Base-by-base conservation (phyloP, 2,329 filamentous ascomycete species). In the Colletotrichum cordylinicola region DNA sequence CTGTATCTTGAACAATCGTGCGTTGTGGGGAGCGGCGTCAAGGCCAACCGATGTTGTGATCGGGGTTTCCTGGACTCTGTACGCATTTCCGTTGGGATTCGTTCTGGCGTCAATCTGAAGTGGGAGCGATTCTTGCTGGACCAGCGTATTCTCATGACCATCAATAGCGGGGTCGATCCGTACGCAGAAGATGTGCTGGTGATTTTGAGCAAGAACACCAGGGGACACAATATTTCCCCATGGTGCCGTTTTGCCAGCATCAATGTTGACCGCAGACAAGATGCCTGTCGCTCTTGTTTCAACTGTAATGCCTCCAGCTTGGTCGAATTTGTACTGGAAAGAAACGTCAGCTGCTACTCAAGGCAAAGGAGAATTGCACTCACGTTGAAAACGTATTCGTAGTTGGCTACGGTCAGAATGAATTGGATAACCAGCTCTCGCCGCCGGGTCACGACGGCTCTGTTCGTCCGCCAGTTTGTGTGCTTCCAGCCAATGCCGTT, bases 401-500 rank as follows among this genome's bases (percentile, higher is more conserved):
- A 94, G 83, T 94, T 94, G 18, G 90, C 91, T 2, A 94, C 87
- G 0, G 72, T 70, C 4, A 74, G 21, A 39, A 74, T 61, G 48
- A 52, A 70, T 33, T 70, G 52, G n/a, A 74, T 55, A 6, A 74
- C 55, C 13, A 74, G 37, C 18, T 74, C 37, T 21, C 72, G 55
- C 18, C 35, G 48, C 24, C 72, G 60, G 0, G 90, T 90, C 0
- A 94, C 90, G 2, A 92, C 91, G 1, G 91, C 91, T 2, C 90
- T 87, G 43, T 88, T 86, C 0, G 91, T 94, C 5, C 92, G 87
- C 85, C 90, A 93, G 83, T 94, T 94, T 5, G 91, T 93, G 82
- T 94, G 93, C 80, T 94, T 94, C 92, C 92, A 94, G 6, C 89
- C 88, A 55, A 94, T 93, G 12, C 93, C 93, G 70, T 91, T 90